Base-by-base conservation (phyloP, 2,329 filamentous ascomycete species). In the Rhynchosporium secalis region DNA sequence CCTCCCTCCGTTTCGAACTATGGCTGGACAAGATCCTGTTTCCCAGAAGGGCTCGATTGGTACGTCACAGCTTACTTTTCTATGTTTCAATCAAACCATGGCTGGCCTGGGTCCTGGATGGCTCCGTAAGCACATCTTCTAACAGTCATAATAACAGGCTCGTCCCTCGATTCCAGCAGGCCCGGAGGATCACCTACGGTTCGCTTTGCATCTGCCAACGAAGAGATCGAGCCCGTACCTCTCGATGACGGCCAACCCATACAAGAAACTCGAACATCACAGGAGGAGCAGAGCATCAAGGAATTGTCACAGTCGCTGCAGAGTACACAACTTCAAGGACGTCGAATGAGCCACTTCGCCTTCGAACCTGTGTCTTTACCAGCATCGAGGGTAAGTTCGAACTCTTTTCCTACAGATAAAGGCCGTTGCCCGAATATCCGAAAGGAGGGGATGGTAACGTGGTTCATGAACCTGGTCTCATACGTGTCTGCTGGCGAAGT, bases 341-440 rank as follows among this genome's bases (percentile, higher is more conserved):
- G 86, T 62, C 86, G 93, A 66, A 86, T 96, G 80, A 90, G 89
- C 73, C 91, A 92, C 73, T 96, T 92, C 77, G 87, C 89, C 48
- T 98, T 93, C 72, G 93, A 97, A 74, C 89, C 94, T 40, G 87
- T 96, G 66, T 98, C 95, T 41, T 81, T 98, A 58, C 94, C 95
- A 43, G 83, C 85, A 38, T 94, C 91, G 51, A 85, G 91, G 77
- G 91, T 94, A 86, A 77, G 89, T 83, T 69, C 62, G 63, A 72
- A 15, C 77, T 62, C 46, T 62, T 52, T 55, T 62, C 49, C 52
- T 15, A 31, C 47, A 56, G 36, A 40, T 40, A 51, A 47, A 52
- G 38, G 43, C 13, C 33, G 12, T 52, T 56, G 20, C 60, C 60
- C 57, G 47, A 43, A 52, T 41, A 48, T 62, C 56, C 58, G 58